Base-by-base conservation (phyloP, 108 stramenopile genomes). In the Cyclotella sp. region DNA sequence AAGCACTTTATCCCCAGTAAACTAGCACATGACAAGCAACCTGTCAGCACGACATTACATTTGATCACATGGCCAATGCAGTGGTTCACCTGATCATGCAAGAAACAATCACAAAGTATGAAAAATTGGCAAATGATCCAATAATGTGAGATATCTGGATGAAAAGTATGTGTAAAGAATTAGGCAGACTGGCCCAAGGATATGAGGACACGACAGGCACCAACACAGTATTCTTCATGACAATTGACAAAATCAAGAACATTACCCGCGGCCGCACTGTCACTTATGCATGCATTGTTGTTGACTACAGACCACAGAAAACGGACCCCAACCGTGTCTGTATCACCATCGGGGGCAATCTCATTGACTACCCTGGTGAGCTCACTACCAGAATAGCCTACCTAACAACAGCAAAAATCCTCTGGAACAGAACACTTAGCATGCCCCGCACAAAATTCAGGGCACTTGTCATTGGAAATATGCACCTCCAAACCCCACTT, bases 401-500 rank as follows among this genome's bases (percentile, higher is more conserved):
- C 24, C 14, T 63, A 3, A 63, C 12, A 1, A 26, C 55, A 26
- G 22, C 21, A 27, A 58, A 58, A 26, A 34, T 49, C 9, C 47
- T 49, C 3, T 9, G 47, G 47, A 85, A 80, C 39, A 67, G 79
- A 12, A 76, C 80, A 15, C 18, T 85, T 54, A 78, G 77, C 69
- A 81, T 71, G 10, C 55, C 55, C 9, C 10, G 55, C 3, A 21
- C 24, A 24, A 27, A 58, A 58, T 58, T 26, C 24, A 14, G 19
- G 2, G 16, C 15, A 18, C 15, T n/a, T 54, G 53, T 18, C n/a
- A n/a, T 54, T 29, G 29, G 19, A 65, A 30, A 80, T 44, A 78
- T 77, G 49, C 84, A 84, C 58, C 75, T 87, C 29, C 40, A 47
- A 26, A 87, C 81, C 4, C 80, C 76, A 11, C 65, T 87, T 45